Conservation (phyloP, 768 basidiomycete genomes). For the Phylloporus sp. region DNA sequence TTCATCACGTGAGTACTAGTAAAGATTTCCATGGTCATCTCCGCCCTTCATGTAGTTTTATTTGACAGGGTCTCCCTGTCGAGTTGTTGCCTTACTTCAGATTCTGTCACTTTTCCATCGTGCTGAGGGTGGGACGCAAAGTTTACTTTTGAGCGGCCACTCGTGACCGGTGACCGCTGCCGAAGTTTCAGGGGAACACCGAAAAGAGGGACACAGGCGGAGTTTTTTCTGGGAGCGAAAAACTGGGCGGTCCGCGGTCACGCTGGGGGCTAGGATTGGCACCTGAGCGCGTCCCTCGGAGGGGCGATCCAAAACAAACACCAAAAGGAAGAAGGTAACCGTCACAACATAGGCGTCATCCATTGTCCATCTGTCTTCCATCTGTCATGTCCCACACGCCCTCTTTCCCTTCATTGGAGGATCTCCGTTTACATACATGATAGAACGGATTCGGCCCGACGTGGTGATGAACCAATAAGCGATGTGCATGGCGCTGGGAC, state of each 20-base stretch:
- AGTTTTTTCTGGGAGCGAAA: constrained; percentile 45
- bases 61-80: constrained; percentile 6
- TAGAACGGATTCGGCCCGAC: not conserved
- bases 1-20: constrained; percentile 53
- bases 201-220: constrained; percentile 55
- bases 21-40: constrained; percentile 23
- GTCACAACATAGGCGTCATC: not conserved
- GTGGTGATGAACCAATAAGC: constrained; percentile 1
- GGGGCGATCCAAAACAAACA: not conserved
- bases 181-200: constrained; percentile 46
- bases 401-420: too few species aligned
- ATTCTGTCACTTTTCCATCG: constrained; percentile 8
- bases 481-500: not conserved
- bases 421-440: not conserved
- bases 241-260: constrained; percentile 34
- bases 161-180: constrained; percentile 33
- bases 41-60: constrained; percentile 14
- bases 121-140: constrained; percentile 16
- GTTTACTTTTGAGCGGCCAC: constrained; percentile 20
- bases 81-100: not conserved
- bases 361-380: not conserved
- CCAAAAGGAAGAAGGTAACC: not conserved
- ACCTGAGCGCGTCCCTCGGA: not conserved
- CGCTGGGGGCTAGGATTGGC: not conserved
- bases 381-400: not conserved